Evolutionary conservation across 495 filamentous ascomycete genomes (phyloP), one percentile per base, ranked within the genome.

Genomic region (Rhizodiscina lignyota): DNA sequence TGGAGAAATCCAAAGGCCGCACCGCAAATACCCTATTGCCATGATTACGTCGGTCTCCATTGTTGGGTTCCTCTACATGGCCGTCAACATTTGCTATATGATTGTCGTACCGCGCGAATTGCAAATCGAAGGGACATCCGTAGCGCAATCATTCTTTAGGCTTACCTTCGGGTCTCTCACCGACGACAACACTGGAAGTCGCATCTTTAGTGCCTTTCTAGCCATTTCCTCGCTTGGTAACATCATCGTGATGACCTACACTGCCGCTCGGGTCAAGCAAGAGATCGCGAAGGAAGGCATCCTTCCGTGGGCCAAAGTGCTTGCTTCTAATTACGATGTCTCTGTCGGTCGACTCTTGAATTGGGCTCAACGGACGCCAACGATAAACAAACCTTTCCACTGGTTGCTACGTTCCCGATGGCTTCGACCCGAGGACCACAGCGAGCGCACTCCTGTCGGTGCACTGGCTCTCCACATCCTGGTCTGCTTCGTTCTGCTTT

Each of bases 261-360:
- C 67, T 19, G 49, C 66, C 21, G 43, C 64, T 4, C 21, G 59
- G 49, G 62, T 69, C 32, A 70, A 66, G 44, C 63, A 67, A 40
- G 64, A 68, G 30, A 67, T 68, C 21, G 64, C 62, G 18, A 68
- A 66, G 41, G 60, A 66, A 38, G 64, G 64, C 3, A 50, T 67
- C 28, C 44, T 72, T 2, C 68, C 68, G 0, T 63, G 48, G 18
- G 56, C 61, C 2, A 48, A 48, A 12, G 55, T 66, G 38, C 61
- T 70, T 34, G 62, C 59, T 18, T 41, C 46, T 16, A 44, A 30
- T 23, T 21, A 2, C 3, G 18, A 24, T 23, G 4, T 42, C 5
- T 42, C 30, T 16, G 3, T 44, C 8, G 35, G 39, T n/a, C 39
- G 39, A 2, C 1, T 40, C 10, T 21, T 40, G 2, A 3, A 4